Conservation (phyloP, 2,329 filamentous ascomycete species). For the Furcasterigmium sp. region DNA sequence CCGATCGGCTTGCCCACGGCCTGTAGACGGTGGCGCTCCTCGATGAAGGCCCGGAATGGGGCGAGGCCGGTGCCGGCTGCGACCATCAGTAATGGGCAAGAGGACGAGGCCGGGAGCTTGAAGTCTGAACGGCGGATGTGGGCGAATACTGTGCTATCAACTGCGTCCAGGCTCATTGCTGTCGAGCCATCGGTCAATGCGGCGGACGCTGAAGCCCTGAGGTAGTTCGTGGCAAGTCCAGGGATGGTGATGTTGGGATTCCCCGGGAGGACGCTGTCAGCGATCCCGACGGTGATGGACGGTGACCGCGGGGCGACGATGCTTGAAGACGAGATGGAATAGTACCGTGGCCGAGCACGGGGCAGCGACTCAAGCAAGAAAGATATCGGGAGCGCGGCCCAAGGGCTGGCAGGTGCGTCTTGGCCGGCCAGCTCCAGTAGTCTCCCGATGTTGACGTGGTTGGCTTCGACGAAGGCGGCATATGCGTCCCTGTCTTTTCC, state of each 20-base stretch:
- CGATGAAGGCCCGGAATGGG: constrained; percentile 28
- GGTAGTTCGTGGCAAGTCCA: constrained; percentile 95
- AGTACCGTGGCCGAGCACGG: constrained; percentile 97
- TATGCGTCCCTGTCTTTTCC: constrained; percentile 95
- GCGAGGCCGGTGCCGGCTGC: constrained; percentile 45
- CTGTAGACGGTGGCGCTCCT: constrained; percentile 25
- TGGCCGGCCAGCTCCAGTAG: constrained; percentile 69
- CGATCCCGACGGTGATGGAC: constrained; percentile 90
- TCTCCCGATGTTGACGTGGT: constrained; percentile 85
- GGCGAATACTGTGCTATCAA: constrained; percentile 91
- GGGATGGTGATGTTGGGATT: constrained; percentile 71
- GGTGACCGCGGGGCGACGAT: constrained; percentile 90
- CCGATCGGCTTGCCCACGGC: constrained; percentile 24
- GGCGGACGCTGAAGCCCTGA: too few species aligned
- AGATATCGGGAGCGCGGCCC: constrained; percentile 42
- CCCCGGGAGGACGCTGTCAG: constrained; percentile 72
- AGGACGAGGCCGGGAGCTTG: constrained; percentile 93
- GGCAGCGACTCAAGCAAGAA: constrained; percentile 88
- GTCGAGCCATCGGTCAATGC: too few species aligned
- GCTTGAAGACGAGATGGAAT: constrained; percentile 98
- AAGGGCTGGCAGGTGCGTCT: constrained; percentile 41
- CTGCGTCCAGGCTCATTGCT: too few species aligned
- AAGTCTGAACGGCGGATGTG: constrained; percentile 98
- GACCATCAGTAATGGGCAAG: constrained; percentile 37
- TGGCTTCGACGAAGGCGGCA: constrained; percentile 72